Evolutionary conservation across 2,329 filamentous ascomycete genomes (phyloP), one percentile per base, ranked within the genome.

Genomic region (Paecilomyces fulvus): DNA sequence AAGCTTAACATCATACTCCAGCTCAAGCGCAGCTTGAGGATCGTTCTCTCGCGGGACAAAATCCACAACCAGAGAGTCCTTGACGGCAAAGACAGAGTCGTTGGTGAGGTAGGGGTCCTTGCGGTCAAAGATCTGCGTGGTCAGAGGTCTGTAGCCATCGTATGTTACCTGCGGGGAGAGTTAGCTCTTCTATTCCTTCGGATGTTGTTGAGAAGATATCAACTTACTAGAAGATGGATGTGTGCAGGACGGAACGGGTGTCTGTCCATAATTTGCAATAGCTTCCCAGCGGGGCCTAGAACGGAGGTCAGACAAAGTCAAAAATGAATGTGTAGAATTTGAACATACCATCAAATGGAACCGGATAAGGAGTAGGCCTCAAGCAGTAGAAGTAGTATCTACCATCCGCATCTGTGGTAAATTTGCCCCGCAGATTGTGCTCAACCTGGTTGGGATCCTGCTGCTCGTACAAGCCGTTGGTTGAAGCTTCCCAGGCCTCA

Each of bases 401-500:
- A 1, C 88, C 88, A 20, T 86, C 75, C 5, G 74, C 75, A 59
- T 87, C 85, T 1, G 88, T 90, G 53, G 75, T 79, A 67, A 91
- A 90, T 50, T 84, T 83, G 5, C 89, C 89, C 3, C 88, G 81
- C 21, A 92, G 78, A 68, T 92, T 92, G 72, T 84, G 84, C 56
- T 91, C 87, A 6, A 80, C 77, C 73, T 91, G 87, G 1, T 81
- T 73, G 0, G 80, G 75, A 61, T 91, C 88, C 71, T 91, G 88
- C 72, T 90, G 87, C 74, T 90, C 87, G 61, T 87, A 86, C 52
- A 79, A 56, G 77, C 81, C 81, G 65, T 92, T 92, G 30, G 89
- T 87, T 0, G 83, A 87, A 0, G 88, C 87, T 67, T 92, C 85
- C 89, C 89, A 94, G 54, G 92, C 80, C 66, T 92, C 89, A 33